A percentile compares a stretch with the other conserved stretches of the same genome.
Conservation (phyloP, 2,329 filamentous ascomycete genomes). For the Cryphonectria parasitica region DNA sequence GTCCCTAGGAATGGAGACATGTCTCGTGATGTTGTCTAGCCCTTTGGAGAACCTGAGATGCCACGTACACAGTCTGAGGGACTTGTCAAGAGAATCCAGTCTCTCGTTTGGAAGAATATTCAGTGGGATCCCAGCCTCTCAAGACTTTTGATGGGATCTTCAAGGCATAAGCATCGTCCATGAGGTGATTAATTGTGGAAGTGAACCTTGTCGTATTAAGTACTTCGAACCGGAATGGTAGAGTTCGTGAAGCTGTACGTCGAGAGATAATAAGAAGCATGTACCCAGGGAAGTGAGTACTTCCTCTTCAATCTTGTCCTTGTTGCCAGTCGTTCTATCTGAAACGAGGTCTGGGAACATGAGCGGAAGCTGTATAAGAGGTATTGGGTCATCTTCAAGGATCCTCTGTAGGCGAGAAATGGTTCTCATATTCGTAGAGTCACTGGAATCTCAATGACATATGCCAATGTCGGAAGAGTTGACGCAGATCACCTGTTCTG, state of each 20-base stretch:
- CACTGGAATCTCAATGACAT: neutral
- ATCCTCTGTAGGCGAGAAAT: neutral
- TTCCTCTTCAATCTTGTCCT: neutral
- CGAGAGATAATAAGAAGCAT: neutral
- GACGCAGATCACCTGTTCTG: neutral
- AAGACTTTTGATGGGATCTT: neutral
- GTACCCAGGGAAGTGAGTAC: neutral
- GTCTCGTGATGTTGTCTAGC: neutral
- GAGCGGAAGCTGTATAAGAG: neutral
- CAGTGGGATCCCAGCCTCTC: neutral
- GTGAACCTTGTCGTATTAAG: neutral
- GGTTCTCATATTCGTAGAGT: neutral
- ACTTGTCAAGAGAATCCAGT: neutral
- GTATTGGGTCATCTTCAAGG: neutral
- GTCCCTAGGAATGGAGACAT: neutral
- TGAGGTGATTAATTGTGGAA: neutral
- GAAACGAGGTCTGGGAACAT: neutral
- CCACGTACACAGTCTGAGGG: neutral
- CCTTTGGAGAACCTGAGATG: neutral
- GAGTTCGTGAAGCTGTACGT: neutral
- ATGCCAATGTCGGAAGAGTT: neutral
- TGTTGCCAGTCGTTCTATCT: neutral
- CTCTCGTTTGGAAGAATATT: neutral
- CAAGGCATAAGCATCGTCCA: neutral
- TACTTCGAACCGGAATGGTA: neutral